Evolutionary conservation across 345 rosid species (phyloP), one percentile per base, ranked within the genome.

Genomic region (Salix arbutifolia): DNA sequence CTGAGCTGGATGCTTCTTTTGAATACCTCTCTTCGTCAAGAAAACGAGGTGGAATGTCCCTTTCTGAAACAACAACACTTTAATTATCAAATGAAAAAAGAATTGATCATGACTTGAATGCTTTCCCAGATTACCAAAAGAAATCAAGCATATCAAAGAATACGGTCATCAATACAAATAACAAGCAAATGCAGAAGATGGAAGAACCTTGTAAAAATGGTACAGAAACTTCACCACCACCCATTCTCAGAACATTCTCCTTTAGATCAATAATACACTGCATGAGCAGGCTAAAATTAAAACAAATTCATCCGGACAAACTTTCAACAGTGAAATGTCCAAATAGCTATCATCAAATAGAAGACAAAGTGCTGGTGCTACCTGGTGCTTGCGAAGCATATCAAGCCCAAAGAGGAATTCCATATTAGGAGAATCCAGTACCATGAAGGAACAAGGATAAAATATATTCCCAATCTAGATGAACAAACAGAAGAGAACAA

Each of bases 331-430:
- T 18, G 14, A 79, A 44, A 23, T 23, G 52, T 61, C 60, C 19
- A 4, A 73, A 65, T 42, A 50, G 73, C 10, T 5, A 61, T 61
- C 66, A 61, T 61, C 66, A 61, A 76, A 52, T 69, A 58, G 31
- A 60, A 68, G 52, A 33, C 12, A 18, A 75, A 18, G 31, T 67
- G 70, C 74, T 28, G 72, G 80, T 62, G 71, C 21, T 85, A 96
- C 99, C 94, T 96, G 99, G 87, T 96, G 99, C 92, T 96, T 96
- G 70, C 98, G 95, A 25, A 96, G 98, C 99, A 96, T 96, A 88
- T 96, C 99, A 74, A 96, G 91, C 75, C 99, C 99, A 74, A 96
- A 96, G 4, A 96, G 90, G 80, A 96, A 96, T 79, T 96, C 99
- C 98, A 93, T 93, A 77, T 93, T 93, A 56, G 98, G 94, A 13